Percentiles rank a stretch among this genome's conserved stretches.
Evolutionary conservation across 1,284 basidiomycete genomes (phyloP).

Genomic region (Rhodotorula sp.): DNA sequence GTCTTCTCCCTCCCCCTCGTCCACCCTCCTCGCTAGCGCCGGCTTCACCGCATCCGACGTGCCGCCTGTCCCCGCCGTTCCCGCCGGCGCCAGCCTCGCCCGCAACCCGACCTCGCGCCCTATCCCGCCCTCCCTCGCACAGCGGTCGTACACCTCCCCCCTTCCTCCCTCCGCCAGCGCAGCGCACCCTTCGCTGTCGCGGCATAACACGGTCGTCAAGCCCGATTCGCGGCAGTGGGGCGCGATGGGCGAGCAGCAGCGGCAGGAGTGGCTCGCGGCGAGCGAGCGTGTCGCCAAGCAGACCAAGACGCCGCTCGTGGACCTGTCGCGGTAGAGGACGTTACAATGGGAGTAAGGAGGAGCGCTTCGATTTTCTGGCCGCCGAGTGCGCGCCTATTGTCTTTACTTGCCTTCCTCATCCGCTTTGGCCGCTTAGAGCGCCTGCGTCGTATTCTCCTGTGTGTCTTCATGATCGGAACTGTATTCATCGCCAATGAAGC

Average conservation of each 20-base stretch:
- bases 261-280: slow-evolving; percentile 19
- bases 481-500: too few relatives aligned
- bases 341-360: not conserved
- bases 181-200: not conserved
- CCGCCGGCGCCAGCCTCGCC: not conserved
- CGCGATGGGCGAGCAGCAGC: slow-evolving; percentile 18
- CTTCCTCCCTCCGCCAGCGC: not conserved
- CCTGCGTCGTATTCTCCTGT: not conserved
- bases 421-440: not conserved
- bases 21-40: not conserved
- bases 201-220: slow-evolving; percentile 3
- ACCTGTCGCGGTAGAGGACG: slow-evolving; percentile 21
- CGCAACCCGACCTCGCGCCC: slow-evolving; percentile 20
- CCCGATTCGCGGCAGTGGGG: slow-evolving; percentile 33
- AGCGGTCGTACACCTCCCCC: slow-evolving; percentile 6
- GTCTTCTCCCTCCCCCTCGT: not conserved
- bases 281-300: slow-evolving; percentile 27
- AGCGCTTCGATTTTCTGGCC: not conserved
- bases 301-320: slow-evolving; percentile 32
- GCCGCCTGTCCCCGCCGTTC: not conserved
- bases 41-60: not conserved
- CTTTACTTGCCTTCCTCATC: not conserved
- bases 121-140: slow-evolving; percentile 14
- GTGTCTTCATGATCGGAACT: not conserved
- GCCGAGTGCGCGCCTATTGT: not conserved